These are phyloP conservation scores for Schoenoplectus tabernaemontani DNA, from an alignment of 202 grass and related monocot genomes.

Conservation along the genomic window DNA sequence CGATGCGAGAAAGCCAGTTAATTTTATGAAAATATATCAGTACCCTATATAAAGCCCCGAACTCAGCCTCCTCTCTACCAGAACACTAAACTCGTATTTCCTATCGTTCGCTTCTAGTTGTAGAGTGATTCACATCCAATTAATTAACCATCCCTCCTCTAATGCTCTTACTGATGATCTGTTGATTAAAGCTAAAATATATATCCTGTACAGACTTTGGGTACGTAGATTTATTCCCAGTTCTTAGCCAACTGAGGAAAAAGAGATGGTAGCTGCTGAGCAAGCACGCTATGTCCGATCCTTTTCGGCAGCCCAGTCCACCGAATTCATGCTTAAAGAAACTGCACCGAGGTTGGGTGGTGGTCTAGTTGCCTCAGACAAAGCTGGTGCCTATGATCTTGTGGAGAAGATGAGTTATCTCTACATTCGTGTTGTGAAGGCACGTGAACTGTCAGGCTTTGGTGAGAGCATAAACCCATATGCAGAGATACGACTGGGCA, in stretches of 20 bases:
- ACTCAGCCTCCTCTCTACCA: neutral
- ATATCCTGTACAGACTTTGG: neutral
- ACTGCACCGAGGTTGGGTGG: slow-evolving; percentile 45
- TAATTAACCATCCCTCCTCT: neutral
- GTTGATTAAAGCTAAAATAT: neutral
- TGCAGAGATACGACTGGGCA: slow-evolving; percentile 47
- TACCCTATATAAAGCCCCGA: neutral
- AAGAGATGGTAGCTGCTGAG: slow-evolving; percentile 1
- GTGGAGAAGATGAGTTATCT: slow-evolving; percentile 88
- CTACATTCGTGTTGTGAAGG: slow-evolving; percentile 76
- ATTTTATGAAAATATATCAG: neutral
- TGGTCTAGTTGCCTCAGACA: slow-evolving; percentile 23
- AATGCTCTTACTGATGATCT: neutral
- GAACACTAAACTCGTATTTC: neutral
- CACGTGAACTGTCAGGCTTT: slow-evolving; percentile 37
- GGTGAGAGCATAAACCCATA: slow-evolving; percentile 44
- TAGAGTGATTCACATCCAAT: neutral
- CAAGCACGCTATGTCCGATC: slow-evolving; percentile 21
- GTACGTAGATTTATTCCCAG: neutral
- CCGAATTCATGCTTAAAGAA: slow-evolving; percentile 62
- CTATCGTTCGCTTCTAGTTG: neutral
- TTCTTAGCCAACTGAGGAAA: neutral
- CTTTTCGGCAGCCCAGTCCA: slow-evolving; percentile 17
- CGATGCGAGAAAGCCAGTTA: neutral
- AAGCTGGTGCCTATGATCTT: slow-evolving; percentile 60